Conservation (phyloP, 2,329 filamentous ascomycete species). For the Teratosphaeria epicoccoides region DNA sequence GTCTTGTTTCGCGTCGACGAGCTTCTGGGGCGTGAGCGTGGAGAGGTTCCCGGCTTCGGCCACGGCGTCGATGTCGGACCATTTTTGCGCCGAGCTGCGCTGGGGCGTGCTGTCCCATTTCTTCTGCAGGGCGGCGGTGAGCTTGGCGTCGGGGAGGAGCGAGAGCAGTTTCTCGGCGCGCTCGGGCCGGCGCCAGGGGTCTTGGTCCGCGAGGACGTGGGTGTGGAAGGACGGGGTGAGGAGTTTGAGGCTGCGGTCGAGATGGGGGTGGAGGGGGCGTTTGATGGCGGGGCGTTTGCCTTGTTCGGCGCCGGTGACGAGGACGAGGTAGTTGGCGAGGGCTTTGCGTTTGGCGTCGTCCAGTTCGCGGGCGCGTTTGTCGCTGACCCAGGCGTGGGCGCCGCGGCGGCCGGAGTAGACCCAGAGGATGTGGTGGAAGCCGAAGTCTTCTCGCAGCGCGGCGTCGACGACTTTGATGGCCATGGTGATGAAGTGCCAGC, state of each 20-base stretch:
- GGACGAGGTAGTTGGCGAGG: slow-evolving; percentile 79
- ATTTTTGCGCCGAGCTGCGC: slow-evolving; percentile 69
- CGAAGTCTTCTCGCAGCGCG: slow-evolving; percentile 85
- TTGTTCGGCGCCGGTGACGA: slow-evolving; percentile 77
- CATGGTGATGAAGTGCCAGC: slow-evolving; percentile 97
- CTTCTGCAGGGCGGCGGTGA: slow-evolving; percentile 69
- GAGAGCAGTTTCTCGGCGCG: slow-evolving; percentile 67
- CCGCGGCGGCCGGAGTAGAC: slow-evolving; percentile 95
- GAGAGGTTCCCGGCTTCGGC: slow-evolving; percentile 73
- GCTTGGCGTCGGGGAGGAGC: slow-evolving; percentile 69
- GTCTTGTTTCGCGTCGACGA: slow-evolving; percentile 88
- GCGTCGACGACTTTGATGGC: slow-evolving; percentile 86
- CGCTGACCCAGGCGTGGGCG: slow-evolving; percentile 96
- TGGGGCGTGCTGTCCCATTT: slow-evolving; percentile 84
- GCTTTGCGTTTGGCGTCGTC: slow-evolving; percentile 77
- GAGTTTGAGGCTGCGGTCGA: slow-evolving; percentile 74
- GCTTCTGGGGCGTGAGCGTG: slow-evolving; percentile 41
- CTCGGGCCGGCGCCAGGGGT: slow-evolving; percentile 66
- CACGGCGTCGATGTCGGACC: slow-evolving; percentile 83
- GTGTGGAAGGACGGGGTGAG: slow-evolving; percentile 74
- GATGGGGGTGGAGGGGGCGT: slow-evolving; percentile 79
- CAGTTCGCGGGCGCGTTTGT: slow-evolving; percentile 71
- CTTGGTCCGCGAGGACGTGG: slow-evolving; percentile 72
- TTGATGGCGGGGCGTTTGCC: slow-evolving; percentile 79
- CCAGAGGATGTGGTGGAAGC: slow-evolving; percentile 95